Evolutionary conservation across 345 rosid genomes (phyloP).

Genomic region (Euclidium syriacum): DNA sequence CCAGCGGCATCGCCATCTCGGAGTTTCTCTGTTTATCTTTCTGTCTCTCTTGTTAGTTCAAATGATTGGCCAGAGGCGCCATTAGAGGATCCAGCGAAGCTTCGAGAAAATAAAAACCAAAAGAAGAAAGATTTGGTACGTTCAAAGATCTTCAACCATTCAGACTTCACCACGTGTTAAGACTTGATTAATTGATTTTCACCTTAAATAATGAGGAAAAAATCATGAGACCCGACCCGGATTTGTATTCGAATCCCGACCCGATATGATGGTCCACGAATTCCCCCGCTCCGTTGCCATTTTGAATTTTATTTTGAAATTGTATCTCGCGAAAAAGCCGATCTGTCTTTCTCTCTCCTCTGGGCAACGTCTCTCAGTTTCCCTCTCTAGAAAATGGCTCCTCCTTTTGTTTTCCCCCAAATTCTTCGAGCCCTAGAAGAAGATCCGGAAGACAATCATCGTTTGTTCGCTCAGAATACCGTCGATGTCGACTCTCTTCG

Average conservation of each 20-base stretch:
- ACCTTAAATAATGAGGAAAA: too few relatives aligned
- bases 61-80: conserved; percentile 10
- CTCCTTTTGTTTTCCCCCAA: conserved; percentile 69
- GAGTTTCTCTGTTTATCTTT: background rate
- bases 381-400: conserved; percentile 55
- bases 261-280: conserved; percentile 3
- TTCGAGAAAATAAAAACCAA: background rate
- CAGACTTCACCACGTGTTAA: conserved; percentile 3
- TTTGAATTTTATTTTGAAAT: conserved; percentile 28
- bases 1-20: conserved; percentile 62
- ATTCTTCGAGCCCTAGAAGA: conserved; percentile 65
- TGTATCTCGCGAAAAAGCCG: background rate
- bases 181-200: background rate
- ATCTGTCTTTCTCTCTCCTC: conserved; percentile 11
- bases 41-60: background rate
- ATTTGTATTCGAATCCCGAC: background rate
- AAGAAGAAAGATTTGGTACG: background rate
- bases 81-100: background rate
- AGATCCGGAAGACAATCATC: conserved; percentile 39
- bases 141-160: conserved; percentile 1
- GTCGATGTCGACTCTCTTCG: conserved; percentile 53
- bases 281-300: conserved; percentile 29
- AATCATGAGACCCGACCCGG: conserved; percentile 10
- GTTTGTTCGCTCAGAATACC: conserved; percentile 51
- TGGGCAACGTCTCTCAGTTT: conserved; percentile 6